phyloP scores from a whole-genome alignment of 306 rosid genomes.

The Clitoria ternatea region DNA sequence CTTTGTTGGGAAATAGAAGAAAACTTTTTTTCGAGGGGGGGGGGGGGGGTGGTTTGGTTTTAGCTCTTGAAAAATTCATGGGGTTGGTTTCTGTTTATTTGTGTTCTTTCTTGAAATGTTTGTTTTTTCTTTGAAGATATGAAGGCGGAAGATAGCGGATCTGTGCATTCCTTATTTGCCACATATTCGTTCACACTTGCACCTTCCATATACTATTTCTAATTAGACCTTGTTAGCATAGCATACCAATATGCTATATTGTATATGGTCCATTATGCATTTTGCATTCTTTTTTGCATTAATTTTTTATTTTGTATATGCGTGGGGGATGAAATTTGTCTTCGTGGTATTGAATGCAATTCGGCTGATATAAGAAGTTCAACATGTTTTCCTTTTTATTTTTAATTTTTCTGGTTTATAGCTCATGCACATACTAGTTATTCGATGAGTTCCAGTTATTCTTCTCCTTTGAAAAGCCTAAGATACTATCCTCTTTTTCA shows the following conservation, averaged over 20 bases:
- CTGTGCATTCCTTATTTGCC: conserved; percentile 16
- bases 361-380: conserved; percentile 15
- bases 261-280: too few species aligned
- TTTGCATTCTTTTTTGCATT: too few species aligned
- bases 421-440: conserved; percentile 7
- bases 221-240: neutral
- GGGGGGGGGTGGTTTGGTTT: too few species aligned
- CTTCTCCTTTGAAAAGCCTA: conserved; percentile 28
- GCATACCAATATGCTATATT: too few species aligned
- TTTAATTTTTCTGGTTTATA: conserved; percentile 10
- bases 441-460: conserved; percentile 22
- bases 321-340: neutral
- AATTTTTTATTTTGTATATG: too few species aligned
- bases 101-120: neutral
- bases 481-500: conserved; percentile 36
- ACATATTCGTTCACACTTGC: too few species aligned
- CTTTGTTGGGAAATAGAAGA: neutral
- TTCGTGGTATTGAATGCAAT: neutral
- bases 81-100: neutral
- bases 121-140: conserved; percentile 14
- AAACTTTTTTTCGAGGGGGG: too few species aligned
- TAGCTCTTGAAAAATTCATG: neutral
- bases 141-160: conserved; percentile 8
- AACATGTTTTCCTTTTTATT: neutral
- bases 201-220: neutral